phyloP scores from a whole-genome alignment of 1,284 basidiomycete genomes.

The Leccinum pallidistipes region DNA sequence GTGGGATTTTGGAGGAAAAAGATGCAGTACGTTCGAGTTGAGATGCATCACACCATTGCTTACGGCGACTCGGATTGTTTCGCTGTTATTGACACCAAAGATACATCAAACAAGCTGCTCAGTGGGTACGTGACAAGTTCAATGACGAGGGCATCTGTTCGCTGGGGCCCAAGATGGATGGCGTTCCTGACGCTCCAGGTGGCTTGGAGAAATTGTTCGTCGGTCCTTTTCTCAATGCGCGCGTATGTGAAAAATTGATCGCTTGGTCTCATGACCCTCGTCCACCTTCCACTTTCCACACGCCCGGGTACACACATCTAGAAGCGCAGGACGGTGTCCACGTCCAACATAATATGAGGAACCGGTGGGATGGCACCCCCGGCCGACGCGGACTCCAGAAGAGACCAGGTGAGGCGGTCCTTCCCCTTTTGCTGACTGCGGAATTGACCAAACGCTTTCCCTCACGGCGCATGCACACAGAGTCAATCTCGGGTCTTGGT shows the following conservation, averaged over 20 bases:
- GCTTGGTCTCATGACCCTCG: background rate
- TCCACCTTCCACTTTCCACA: too few species aligned
- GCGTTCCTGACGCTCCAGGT: conserved; percentile 82
- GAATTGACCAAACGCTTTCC: too few species aligned
- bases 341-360: too few species aligned
- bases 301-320: too few species aligned
- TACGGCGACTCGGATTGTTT: background rate
- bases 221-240: background rate
- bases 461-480: too few species aligned
- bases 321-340: too few species aligned
- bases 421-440: too few species aligned
- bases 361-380: too few species aligned
- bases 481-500: too few species aligned
- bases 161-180: conserved; percentile 92
- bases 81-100: conserved; percentile 33
- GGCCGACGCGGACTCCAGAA: too few species aligned
- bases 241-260: background rate
- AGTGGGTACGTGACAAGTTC: conserved; percentile 67
- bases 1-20: conserved; percentile 96
- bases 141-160: conserved; percentile 80
- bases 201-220: conserved; percentile 78
- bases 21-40: conserved; percentile 43
- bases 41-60: background rate
- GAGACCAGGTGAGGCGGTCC: too few species aligned
- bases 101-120: conserved; percentile 75